A percentile compares a stretch with the other conserved stretches of the same genome.
phyloP scores from a whole-genome alignment of 78 protist genomes.

The Dictyostelium capitatum region DNA sequence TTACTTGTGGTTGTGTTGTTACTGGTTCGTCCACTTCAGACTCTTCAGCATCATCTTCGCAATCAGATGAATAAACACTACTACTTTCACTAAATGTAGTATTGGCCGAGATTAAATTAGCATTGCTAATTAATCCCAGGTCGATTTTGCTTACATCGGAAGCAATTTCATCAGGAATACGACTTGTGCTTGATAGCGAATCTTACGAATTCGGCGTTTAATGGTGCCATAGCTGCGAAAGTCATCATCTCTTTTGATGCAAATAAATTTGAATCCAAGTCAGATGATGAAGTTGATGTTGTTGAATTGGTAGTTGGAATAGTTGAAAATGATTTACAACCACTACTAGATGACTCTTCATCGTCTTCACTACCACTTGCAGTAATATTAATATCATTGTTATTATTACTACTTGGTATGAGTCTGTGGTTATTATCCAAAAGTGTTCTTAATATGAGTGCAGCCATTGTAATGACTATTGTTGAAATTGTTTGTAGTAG shows the following conservation, averaged over 20 bases:
- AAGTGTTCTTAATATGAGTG: constrained; percentile 22
- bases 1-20: too few species aligned
- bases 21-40: too few species aligned
- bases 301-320: background rate
- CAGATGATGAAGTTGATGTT: background rate
- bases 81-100: too few species aligned
- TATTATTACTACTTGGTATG: background rate
- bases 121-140: background rate
- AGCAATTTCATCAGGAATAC: constrained; percentile 73
- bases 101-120: background rate
- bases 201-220: constrained; percentile 42
- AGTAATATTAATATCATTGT: background rate
- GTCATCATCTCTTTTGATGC: background rate
- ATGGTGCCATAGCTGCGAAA: background rate
- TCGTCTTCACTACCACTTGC: background rate
- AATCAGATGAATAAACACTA: too few species aligned
- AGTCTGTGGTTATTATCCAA: constrained; percentile 7
- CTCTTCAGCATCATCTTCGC: too few species aligned
- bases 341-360: too few species aligned
- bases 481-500: background rate
- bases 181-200: constrained; percentile 77
- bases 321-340: background rate
- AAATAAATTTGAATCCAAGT: background rate
- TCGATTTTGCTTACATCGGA: background rate
- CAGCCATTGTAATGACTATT: constrained; percentile 24